phyloP scores from a whole-genome alignment of 306 rosid species.

The Leucaena leucocephala region DNA sequence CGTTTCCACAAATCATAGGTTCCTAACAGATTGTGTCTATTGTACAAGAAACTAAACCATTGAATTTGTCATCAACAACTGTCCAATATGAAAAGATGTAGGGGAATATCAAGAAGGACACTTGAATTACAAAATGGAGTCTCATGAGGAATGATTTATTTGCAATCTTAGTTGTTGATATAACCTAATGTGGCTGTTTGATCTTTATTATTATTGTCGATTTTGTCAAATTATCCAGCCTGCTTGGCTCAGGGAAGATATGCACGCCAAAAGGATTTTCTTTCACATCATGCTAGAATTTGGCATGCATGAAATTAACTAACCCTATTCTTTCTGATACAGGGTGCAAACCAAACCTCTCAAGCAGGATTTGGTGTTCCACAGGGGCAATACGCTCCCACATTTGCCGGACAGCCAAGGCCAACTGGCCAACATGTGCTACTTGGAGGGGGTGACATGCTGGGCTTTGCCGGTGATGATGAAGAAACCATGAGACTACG shows the following conservation, averaged over 20 bases:
- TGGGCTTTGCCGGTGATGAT: conserved; percentile 61
- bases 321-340: conserved; percentile 27
- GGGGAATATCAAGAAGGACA: not conserved
- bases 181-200: not conserved
- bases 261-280: conserved; percentile 1
- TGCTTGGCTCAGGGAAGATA: not conserved
- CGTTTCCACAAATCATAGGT: conserved; percentile 3
- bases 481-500: conserved; percentile 65
- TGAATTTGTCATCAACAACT: not conserved
- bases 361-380: conserved; percentile 64
- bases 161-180: not conserved
- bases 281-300: conserved; percentile 11
- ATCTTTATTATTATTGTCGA: no score
- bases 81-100: not conserved
- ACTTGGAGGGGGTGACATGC: conserved; percentile 65
- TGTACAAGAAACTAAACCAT: not conserved
- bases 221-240: no score
- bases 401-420: conserved; percentile 82
- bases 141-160: not conserved
- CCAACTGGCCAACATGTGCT: conserved; percentile 85
- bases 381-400: conserved; percentile 89
- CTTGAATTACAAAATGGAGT: not conserved
- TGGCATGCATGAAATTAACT: conserved; percentile 13
- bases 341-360: conserved; percentile 60
- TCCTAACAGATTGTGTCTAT: not conserved